Evolutionary conservation across 2,329 filamentous ascomycete genomes (phyloP).

Genomic region (Botrytis aclada): DNA sequence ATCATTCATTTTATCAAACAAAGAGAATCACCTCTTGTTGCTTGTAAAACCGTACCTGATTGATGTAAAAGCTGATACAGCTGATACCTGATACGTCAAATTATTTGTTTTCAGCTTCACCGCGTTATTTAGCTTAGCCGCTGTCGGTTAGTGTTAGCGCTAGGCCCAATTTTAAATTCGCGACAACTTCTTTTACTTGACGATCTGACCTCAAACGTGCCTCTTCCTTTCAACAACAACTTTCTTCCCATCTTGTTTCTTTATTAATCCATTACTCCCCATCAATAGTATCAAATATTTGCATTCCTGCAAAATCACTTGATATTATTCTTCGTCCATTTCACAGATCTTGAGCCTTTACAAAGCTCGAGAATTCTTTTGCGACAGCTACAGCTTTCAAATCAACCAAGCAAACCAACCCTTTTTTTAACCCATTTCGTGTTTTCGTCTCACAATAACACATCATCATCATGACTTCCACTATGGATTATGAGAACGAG

Average conservation of each 20-base stretch:
- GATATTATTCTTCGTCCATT: neutral
- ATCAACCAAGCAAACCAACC: neutral
- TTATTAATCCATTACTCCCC: neutral
- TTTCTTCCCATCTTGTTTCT: constrained; percentile 2
- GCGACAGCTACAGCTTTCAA: constrained; percentile 15
- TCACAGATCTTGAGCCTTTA: constrained; percentile 17
- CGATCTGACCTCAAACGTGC: constrained; percentile 6
- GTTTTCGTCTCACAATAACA: constrained; percentile 22
- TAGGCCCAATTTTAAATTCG: constrained; percentile 17
- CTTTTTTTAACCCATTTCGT: neutral
- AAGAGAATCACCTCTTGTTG: neutral
- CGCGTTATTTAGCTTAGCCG: constrained; percentile 7
- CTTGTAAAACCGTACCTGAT: neutral
- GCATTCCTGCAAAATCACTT: neutral
- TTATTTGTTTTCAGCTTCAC: constrained; percentile 6
- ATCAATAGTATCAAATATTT: constrained; percentile 5
- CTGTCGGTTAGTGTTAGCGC: constrained; percentile 19
- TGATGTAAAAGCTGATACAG: neutral
- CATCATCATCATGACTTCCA: constrained; percentile 45
- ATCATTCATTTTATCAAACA: neutral
- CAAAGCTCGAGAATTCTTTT: constrained; percentile 19
- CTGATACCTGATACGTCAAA: neutral
- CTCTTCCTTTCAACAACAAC: constrained; percentile 19
- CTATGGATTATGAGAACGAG: constrained; percentile 67
- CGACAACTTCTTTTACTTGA: constrained; percentile 19